Conservation (phyloP, 495 filamentous ascomycete genomes). For the Elaphomyces granulatus region DNA sequence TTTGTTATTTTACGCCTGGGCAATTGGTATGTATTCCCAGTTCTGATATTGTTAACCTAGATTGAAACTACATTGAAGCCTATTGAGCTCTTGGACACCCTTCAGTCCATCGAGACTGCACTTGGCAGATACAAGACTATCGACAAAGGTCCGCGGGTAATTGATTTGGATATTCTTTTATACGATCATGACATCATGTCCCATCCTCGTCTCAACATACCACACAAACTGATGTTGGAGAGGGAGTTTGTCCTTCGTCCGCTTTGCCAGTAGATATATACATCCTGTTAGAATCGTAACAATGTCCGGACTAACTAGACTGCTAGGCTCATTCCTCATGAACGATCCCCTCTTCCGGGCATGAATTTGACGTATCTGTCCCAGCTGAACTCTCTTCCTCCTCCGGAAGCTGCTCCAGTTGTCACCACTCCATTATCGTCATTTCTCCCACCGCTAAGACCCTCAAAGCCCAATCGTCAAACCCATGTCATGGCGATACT, state of each 20-base stretch:
- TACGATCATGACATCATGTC: slow-evolving; percentile 57
- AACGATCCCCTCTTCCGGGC: slow-evolving; percentile 29
- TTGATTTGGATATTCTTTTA: slow-evolving; percentile 87
- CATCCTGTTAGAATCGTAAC: not conserved
- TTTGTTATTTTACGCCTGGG: not conserved
- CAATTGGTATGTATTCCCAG: not conserved
- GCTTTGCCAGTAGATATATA: slow-evolving; percentile 55
- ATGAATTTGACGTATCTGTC: slow-evolving; percentile 26
- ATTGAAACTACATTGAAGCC: slow-evolving; percentile 69
- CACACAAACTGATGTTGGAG: slow-evolving; percentile 75
- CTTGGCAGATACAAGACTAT: slow-evolving; percentile 72
- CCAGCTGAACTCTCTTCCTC: slow-evolving; percentile 51
- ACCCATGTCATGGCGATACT: slow-evolving; percentile 89
- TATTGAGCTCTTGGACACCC: slow-evolving; percentile 54
- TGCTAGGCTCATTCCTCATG: slow-evolving; percentile 47
- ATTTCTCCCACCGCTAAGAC: slow-evolving; percentile 42
- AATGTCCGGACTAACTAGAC: slow-evolving; percentile 4
- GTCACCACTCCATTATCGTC: slow-evolving; percentile 57
- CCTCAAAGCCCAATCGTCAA: slow-evolving; percentile 45
- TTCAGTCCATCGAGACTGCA: slow-evolving; percentile 68
- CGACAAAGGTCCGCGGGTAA: slow-evolving; percentile 85
- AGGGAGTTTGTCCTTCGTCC: slow-evolving; percentile 88
- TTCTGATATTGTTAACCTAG: slow-evolving; percentile 25
- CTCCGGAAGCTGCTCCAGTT: slow-evolving; percentile 34
- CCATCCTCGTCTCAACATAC: slow-evolving; percentile 61